Conservation (phyloP, 1,139 yeast species). For the Oligophagozyma castellii region DNA sequence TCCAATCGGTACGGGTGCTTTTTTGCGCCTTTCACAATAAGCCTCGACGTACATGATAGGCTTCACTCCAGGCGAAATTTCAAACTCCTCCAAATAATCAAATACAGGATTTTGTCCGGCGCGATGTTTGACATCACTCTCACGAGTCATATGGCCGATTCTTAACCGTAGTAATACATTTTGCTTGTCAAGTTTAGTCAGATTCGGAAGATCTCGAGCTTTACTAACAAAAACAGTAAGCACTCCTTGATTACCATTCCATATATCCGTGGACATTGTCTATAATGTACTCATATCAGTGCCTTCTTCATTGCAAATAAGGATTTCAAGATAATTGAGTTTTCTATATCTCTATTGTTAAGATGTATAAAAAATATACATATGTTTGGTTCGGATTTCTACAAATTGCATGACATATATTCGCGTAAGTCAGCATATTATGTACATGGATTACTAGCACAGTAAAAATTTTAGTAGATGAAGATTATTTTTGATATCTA, state of each 20-base stretch:
- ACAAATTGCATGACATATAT: too few relatives aligned
- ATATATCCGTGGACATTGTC: conserved; percentile 12
- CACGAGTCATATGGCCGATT: conserved; percentile 66
- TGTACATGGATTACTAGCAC: too few relatives aligned
- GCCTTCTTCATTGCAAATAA: too few relatives aligned
- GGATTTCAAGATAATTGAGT: too few relatives aligned
- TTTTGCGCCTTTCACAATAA: conserved; percentile 67
- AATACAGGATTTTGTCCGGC: conserved; percentile 91
- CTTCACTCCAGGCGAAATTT: conserved; percentile 45
- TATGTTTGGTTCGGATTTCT: too few relatives aligned
- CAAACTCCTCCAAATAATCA: conserved; percentile 66
- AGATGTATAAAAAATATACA: too few relatives aligned
- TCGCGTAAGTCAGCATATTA: too few relatives aligned
- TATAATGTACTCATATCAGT: too few relatives aligned
- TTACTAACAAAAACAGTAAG: conserved; percentile 31
- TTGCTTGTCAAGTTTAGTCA: conserved; percentile 75
- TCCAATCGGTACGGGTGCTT: conserved; percentile 78
- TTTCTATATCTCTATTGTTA: too few relatives aligned
- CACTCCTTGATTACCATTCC: conserved; percentile 27
- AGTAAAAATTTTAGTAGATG: too few relatives aligned
- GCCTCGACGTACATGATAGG: conserved; percentile 59
- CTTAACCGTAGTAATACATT: conserved; percentile 76
- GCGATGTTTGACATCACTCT: conserved; percentile 58
- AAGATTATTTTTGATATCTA: too few relatives aligned
- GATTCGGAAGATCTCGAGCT: conserved; percentile 67